Evolutionary conservation across 2,329 filamentous ascomycete species (phyloP).

Genomic region (Aspergillus versicolor): DNA sequence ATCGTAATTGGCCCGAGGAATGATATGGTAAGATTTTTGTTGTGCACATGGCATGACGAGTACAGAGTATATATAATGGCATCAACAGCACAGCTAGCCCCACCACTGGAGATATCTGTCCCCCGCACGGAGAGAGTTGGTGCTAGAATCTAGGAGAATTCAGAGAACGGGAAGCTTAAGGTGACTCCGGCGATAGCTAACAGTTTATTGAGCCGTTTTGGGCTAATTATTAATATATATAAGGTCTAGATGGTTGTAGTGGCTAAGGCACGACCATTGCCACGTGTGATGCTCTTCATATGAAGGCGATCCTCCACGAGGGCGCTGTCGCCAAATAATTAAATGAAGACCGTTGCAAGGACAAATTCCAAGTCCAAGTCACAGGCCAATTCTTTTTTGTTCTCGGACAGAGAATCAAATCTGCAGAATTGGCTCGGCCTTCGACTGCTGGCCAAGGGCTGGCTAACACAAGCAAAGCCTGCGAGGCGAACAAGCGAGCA

Average conservation of each 20-base stretch:
- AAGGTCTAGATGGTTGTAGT: too few species aligned
- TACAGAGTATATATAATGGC: too few species aligned
- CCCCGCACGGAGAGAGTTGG: not conserved
- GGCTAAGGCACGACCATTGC: not conserved
- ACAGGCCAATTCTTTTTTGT: not conserved
- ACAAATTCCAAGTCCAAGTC: not conserved
- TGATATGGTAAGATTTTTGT: too few species aligned
- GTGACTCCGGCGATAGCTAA: not conserved
- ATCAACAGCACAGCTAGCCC: too few species aligned
- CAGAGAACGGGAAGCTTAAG: not conserved
- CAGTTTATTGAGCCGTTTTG: conserved; percentile 6
- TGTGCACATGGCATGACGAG: too few species aligned
- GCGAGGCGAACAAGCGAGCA: too few species aligned
- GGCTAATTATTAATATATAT: not conserved
- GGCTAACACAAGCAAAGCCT: too few species aligned
- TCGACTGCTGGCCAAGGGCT: too few species aligned
- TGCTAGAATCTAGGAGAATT: conserved; percentile 1
- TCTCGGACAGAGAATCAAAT: not conserved
- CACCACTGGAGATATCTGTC: too few species aligned
- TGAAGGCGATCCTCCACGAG: conserved; percentile 1
- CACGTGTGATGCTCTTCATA: conserved; percentile 4
- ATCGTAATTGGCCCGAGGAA: not conserved
- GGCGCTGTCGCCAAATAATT: conserved; percentile 6
- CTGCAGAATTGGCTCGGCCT: not conserved
- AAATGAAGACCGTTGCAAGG: not conserved